phyloP scores from a whole-genome alignment of 352 stramenopile genomes.

The Peronosclerospora sorghi region DNA sequence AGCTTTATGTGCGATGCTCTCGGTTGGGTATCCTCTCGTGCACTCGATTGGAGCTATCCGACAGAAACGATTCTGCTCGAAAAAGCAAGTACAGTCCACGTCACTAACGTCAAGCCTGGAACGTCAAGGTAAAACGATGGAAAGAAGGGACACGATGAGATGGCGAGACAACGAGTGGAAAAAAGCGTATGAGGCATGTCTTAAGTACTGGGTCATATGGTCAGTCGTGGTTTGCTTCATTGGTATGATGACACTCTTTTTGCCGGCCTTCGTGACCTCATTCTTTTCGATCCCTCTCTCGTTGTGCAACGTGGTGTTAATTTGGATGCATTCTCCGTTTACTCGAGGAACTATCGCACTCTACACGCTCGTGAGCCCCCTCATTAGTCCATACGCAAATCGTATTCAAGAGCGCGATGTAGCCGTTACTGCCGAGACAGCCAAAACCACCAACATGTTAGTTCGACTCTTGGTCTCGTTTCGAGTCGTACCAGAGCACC shows the following conservation, averaged over 20 bases:
- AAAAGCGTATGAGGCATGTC: slow-evolving; percentile 55
- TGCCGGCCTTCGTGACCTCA: slow-evolving; percentile 46
- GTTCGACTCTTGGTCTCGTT: slow-evolving; percentile 57
- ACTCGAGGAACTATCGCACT: slow-evolving; percentile 59
- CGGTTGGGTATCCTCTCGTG: slow-evolving; percentile 50
- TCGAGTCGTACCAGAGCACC: slow-evolving; percentile 47
- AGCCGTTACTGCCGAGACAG: slow-evolving; percentile 9
- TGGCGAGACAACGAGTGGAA: slow-evolving; percentile 46
- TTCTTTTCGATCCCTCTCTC: slow-evolving; percentile 48
- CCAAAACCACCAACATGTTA: slow-evolving; percentile 49
- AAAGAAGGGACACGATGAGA: slow-evolving; percentile 23
- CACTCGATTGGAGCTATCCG: slow-evolving; percentile 56
- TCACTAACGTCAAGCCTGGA: slow-evolving; percentile 2
- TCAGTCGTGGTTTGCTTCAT: slow-evolving; percentile 34
- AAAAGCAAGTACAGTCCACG: slow-evolving; percentile 15
- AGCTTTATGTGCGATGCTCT: slow-evolving; percentile 43
- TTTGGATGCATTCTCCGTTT: slow-evolving; percentile 75
- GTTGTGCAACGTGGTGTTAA: slow-evolving; percentile 52
- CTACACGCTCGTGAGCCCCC: slow-evolving; percentile 52
- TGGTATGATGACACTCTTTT: slow-evolving; percentile 51
- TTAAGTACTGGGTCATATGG: slow-evolving; percentile 83
- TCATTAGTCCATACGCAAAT: slow-evolving; percentile 70
- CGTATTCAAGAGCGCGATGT: slow-evolving; percentile 34
- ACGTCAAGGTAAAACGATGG: slow-evolving; percentile 13
- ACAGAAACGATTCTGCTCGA: slow-evolving; percentile 34